Base-by-base conservation (phyloP, 148 eudicot genomes). In the Cornus controversa region DNA sequence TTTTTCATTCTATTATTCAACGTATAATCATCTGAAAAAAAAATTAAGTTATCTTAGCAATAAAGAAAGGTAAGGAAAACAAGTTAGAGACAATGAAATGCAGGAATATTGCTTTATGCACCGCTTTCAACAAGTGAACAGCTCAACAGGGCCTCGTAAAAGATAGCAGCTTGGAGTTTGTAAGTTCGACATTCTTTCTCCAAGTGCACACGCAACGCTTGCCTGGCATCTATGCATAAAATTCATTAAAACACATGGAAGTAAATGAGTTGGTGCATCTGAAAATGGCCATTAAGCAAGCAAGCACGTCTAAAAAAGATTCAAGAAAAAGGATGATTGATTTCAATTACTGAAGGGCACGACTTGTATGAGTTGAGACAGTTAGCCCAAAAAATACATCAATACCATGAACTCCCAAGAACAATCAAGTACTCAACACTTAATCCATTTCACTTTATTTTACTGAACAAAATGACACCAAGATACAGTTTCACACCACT, bases 151-250 rank as follows among this genome's bases (percentile, higher is more conserved):
- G 93, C 92, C 79, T 90, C 89, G 10, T 78, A 76, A 80, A 86
- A 89, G 60, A 94, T 92, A 34, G 94, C 92, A 81, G 90, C 86
- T 84, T 89, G 92, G 79, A 92, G 86, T 80, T 87, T 87, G 78
- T 81, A 82, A 80, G 67, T 79, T 72, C 79, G 87, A 80, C 92
- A 87, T 87, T 94, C 92, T 81, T 84, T 80, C 76, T 86, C 87
- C 78, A 94, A 71, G 84, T 92, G 98, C 64, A 66, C 76, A 70
- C 34, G 70, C 80, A 94, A 80, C 80, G 92, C 92, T 78, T 86
- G 86, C 71, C 82, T 82, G 78, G 93, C 89, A 82, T 87, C 98
- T 94, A 66, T 10, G 22, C 29, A 73, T 24, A 66, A 78, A 76
- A 18, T 40, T n/a, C 69, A 54, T 45, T 26, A 20, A 50, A 74